Evolutionary conservation across 306 rosid genomes (phyloP).

Genomic region (Senna siamea): DNA sequence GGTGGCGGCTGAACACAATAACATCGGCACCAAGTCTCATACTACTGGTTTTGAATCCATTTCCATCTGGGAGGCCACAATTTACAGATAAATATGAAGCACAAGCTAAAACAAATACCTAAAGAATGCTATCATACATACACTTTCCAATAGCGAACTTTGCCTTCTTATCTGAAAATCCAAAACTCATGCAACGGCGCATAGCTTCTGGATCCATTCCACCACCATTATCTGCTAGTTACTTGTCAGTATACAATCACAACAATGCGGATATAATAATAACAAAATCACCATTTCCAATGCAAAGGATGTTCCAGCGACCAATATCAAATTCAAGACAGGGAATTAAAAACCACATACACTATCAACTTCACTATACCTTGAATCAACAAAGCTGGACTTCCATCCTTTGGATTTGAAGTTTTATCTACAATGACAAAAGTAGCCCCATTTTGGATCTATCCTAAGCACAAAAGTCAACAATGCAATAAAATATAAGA

Average conservation of each 20-base stretch:
- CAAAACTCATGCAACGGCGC: conserved; percentile 95
- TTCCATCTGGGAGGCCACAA: conserved; percentile 82
- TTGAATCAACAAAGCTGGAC: conserved; percentile 83
- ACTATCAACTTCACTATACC: conserved; percentile 53
- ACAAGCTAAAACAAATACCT: conserved; percentile 23
- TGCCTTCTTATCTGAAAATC: conserved; percentile 82
- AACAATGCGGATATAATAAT: conserved; percentile 20
- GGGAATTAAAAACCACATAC: conserved; percentile 32
- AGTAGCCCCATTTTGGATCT: conserved; percentile 96
- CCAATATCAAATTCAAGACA: neutral
- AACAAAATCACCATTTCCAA: neutral
- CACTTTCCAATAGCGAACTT: conserved; percentile 83
- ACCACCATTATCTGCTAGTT: conserved; percentile 78
- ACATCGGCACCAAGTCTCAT: conserved; percentile 99
- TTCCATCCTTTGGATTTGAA: conserved; percentile 80
- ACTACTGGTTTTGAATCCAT: conserved; percentile 96
- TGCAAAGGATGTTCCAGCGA: conserved; percentile 4
- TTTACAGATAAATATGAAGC: conserved; percentile 41
- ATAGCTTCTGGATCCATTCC: conserved; percentile 90
- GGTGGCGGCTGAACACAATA: conserved; percentile 77
- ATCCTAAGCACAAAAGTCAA: conserved; percentile 57
- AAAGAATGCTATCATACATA: conserved; percentile 53
- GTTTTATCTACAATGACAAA: conserved; percentile 84
- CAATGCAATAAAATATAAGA: conserved; percentile 46
- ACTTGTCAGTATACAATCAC: conserved; percentile 33